Evolutionary conservation across 2,329 filamentous ascomycete genomes (phyloP), one percentile per base, ranked within the genome.

Genomic region (Aspergillus pseudoviridinutans): DNA sequence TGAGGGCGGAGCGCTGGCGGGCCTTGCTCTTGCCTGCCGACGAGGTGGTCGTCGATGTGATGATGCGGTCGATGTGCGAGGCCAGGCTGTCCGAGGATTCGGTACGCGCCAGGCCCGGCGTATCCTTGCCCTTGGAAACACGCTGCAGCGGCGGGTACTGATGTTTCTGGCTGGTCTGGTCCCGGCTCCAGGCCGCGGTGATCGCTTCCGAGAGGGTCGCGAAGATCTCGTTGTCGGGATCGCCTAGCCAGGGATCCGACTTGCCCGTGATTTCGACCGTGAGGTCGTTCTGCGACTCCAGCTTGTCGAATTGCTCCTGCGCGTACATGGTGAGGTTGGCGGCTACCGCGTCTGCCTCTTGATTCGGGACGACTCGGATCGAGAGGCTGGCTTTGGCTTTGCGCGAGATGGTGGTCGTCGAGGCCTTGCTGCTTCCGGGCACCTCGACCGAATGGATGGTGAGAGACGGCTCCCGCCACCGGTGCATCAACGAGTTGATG

Each of bases 231-330:
- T 96, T 97, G 51, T 87, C 86, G 3, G 91, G 92, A 66, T 97
- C 91, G 14, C 94, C 93, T 0, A 99, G 84, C 94, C 94, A 99
- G 0, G 94, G 92, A 70, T 99, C 94, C 0, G 94, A 93, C 74
- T 90, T 88, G 70, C 97, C 94, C 63, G 96, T 92, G 63, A 99
- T 92, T 29, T 87, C 87, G 42, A 99, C 84, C 1, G 82, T 88
- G 38, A 99, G 80, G 5, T 81, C 83, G 68, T 99, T 99, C 60
- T 90, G 87, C 1, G 91, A 93, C 29, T 87, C 87, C 1, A 97
- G 85, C 17, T 82, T 76, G 1, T 79, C 80, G 68, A 97, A 99
- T 63, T 92, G 84, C 12, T 82, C 78, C 50, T 85, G 75, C 0
- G 97, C 79, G 68, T 89, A 95, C 1, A 78, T 71, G 0, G 81